Percentiles rank a stretch among this genome's conserved stretches.
Conservation (phyloP, 176 grass and related monocot genomes). For the Oryza rufipogon region DNA sequence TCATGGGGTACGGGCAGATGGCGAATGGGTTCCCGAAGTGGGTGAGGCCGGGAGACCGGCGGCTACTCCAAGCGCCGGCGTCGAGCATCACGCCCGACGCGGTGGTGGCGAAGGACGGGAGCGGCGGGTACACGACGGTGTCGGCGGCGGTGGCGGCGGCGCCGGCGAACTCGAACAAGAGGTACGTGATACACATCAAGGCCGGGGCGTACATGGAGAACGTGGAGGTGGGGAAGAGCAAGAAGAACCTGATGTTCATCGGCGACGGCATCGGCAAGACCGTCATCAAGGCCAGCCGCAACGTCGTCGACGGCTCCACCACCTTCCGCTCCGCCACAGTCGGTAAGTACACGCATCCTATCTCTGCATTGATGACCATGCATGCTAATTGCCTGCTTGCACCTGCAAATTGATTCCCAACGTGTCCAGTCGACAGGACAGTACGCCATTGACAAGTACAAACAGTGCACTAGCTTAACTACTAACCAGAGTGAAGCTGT, state of each 20-base stretch:
- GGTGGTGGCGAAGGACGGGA: constrained; percentile 75
- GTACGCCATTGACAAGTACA: background rate
- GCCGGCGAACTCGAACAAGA: constrained; percentile 49
- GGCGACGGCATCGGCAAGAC: constrained; percentile 94
- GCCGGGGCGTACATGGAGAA: constrained; percentile 89
- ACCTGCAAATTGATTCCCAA: background rate
- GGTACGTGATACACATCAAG: constrained; percentile 89
- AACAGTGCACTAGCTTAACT: background rate
- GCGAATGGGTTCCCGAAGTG: constrained; percentile 62
- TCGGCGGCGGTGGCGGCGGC: constrained; percentile 71
- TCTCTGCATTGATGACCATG: background rate
- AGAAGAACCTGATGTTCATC: constrained; percentile 79
- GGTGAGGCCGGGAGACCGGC: constrained; percentile 56
- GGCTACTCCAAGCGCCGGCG: constrained; percentile 65
- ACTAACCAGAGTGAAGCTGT: background rate
- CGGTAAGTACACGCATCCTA: constrained; percentile 44
- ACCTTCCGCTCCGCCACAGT: constrained; percentile 92
- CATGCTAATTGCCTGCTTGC: constrained; percentile 9
- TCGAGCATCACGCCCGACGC: constrained; percentile 38
- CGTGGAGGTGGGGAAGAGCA: constrained; percentile 74
- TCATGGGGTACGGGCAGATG: constrained; percentile 73
- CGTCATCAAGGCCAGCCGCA: constrained; percentile 86
- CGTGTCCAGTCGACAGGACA: background rate
- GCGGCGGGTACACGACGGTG: constrained; percentile 67
- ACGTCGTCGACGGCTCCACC: constrained; percentile 83